Conservation (phyloP, 2,329 filamentous ascomycete species). For the Sporothrix luriei region DNA sequence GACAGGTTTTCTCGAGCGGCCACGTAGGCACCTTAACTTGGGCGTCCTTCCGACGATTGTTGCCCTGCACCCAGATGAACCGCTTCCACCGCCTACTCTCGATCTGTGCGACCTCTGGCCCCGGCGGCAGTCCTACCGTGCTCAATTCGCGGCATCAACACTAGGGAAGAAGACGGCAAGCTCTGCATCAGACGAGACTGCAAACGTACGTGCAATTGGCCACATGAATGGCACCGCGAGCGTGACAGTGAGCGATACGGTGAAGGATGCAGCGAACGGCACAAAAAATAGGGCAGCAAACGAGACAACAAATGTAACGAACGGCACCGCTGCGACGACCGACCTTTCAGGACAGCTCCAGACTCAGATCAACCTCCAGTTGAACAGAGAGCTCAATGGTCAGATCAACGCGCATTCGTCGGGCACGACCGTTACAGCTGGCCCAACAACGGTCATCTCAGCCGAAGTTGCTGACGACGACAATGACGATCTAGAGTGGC, state of each 20-base stretch:
- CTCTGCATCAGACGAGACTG: background rate
- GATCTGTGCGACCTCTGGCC: constrained; percentile 29
- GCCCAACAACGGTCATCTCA: constrained; percentile 38
- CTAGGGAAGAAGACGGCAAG: constrained; percentile 27
- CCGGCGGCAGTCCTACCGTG: constrained; percentile 37
- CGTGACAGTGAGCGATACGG: no score
- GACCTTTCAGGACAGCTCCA: constrained; percentile 20
- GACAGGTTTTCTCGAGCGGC: constrained; percentile 46
- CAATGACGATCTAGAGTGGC: constrained; percentile 47
- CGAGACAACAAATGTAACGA: constrained; percentile 14
- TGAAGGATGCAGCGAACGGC: background rate
- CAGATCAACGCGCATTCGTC: constrained; percentile 29
- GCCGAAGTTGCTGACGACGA: constrained; percentile 43
- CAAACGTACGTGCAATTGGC: background rate
- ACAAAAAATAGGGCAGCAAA: background rate
- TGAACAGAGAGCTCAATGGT: constrained; percentile 32
- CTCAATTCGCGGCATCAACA: background rate
- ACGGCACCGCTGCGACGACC: constrained; percentile 12
- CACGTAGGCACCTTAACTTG: constrained; percentile 43
- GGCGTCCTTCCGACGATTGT: constrained; percentile 52
- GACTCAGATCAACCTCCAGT: constrained; percentile 25
- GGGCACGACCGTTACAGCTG: background rate
- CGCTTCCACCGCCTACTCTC: constrained; percentile 26
- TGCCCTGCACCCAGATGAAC: constrained; percentile 46
- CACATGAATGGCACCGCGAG: constrained; percentile 7